A percentile compares a stretch with the other conserved stretches of the same genome.
Conservation (phyloP, 1,284 basidiomycete species). For the Sporisorium iseilematis-ciliati region DNA sequence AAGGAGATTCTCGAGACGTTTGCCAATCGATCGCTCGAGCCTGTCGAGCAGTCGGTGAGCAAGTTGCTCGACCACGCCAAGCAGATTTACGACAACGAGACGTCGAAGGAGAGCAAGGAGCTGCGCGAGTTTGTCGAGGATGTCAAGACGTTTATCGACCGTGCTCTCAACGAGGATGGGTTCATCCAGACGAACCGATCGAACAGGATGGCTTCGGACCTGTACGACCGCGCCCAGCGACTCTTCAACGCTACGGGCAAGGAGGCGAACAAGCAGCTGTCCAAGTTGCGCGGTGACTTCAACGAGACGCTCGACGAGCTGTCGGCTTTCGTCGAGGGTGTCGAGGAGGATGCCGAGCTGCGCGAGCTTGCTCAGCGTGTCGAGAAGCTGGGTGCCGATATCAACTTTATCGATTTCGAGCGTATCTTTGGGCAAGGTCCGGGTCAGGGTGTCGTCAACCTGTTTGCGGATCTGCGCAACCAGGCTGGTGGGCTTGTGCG, state of each 20-base stretch:
- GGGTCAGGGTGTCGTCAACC: constrained; percentile 31
- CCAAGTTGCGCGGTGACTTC: constrained; percentile 47
- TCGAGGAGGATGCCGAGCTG: constrained; percentile 51
- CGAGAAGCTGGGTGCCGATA: constrained; percentile 70
- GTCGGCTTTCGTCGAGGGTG: constrained; percentile 43
- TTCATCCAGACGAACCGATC: constrained; percentile 51
- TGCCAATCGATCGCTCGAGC: constrained; percentile 60
- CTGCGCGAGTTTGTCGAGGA: constrained; percentile 69
- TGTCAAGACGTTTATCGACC: constrained; percentile 47
- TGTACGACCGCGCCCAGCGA: constrained; percentile 51
- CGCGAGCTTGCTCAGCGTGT: constrained; percentile 69
- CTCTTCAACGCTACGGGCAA: constrained; percentile 52
- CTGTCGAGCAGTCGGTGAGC: constrained; percentile 68
- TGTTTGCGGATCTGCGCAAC: constrained; percentile 37
- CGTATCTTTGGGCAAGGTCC: constrained; percentile 23
- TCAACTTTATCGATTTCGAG: constrained; percentile 55
- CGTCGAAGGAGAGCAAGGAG: constrained; percentile 61
- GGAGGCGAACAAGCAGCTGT: constrained; percentile 54
- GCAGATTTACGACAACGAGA: constrained; percentile 70
- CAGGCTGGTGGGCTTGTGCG: constrained; percentile 69
- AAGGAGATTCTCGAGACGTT: constrained; percentile 71
- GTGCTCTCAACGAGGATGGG: constrained; percentile 51
- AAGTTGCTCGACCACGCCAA: constrained; percentile 69
- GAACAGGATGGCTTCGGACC: constrained; percentile 42
- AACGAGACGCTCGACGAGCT: constrained; percentile 38